These are phyloP conservation scores for Amauroascus verrucosus DNA, from an alignment of 2,329 filamentous ascomycete genomes.

Conservation along the genomic window DNA sequence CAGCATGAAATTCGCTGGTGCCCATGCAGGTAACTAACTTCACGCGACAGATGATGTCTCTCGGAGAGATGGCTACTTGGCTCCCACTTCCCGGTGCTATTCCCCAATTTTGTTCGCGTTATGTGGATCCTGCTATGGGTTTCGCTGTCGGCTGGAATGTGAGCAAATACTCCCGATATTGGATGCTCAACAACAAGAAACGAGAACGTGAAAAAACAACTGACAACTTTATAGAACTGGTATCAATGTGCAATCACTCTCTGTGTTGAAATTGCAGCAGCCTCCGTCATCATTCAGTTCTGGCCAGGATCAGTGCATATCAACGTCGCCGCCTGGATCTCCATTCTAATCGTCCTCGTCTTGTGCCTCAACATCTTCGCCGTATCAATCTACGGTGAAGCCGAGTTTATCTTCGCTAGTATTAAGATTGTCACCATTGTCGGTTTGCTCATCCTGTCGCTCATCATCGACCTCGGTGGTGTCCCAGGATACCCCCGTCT, in stretches of 20 bases:
- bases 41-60: constrained; percentile 27
- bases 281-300: constrained; percentile 52
- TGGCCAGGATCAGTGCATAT: constrained; percentile 40
- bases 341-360: constrained; percentile 49
- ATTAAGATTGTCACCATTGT: constrained; percentile 43
- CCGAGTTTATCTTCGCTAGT: constrained; percentile 44
- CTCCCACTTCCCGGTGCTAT: constrained; percentile 42
- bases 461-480: constrained; percentile 53
- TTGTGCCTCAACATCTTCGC: constrained; percentile 53
- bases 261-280: constrained; percentile 51
- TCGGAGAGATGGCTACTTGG: constrained; percentile 42
- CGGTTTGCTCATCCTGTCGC: constrained; percentile 36
- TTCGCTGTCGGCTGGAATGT: constrained; percentile 43
- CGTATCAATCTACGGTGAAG: constrained; percentile 40
- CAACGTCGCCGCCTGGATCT: constrained; percentile 35
- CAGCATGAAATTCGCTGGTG: neutral
- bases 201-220: neutral
- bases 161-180: constrained; percentile 47
- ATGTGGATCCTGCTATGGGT: constrained; percentile 41
- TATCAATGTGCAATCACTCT: constrained; percentile 27
- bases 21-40: neutral
- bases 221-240: constrained; percentile 23
- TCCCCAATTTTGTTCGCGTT: constrained; percentile 34
- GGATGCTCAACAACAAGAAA: constrained; percentile 49
- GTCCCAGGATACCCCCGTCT: constrained; percentile 46